phyloP scores from a whole-genome alignment of 768 basidiomycete species.

The Leccinum subtestaceum region DNA sequence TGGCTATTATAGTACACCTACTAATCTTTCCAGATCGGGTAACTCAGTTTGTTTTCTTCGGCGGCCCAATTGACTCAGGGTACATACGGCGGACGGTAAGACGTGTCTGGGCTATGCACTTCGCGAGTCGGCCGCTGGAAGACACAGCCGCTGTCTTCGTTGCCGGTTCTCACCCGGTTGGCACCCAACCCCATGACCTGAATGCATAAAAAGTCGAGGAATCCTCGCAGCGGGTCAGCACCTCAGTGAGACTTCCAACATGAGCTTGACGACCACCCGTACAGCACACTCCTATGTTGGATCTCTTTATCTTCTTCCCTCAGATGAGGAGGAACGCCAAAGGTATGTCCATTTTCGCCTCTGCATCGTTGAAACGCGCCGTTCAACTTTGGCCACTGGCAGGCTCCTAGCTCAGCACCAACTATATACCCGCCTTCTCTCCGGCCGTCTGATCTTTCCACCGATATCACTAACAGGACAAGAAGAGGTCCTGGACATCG shows the following conservation, averaged over 20 bases:
- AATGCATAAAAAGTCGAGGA: background rate
- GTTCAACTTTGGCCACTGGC: background rate
- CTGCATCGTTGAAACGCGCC: background rate
- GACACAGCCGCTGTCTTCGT: background rate
- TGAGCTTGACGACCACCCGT: slow-evolving; percentile 11
- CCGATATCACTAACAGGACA: slow-evolving; percentile 12
- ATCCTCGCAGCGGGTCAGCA: background rate
- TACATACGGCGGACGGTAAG: background rate
- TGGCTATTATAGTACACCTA: background rate
- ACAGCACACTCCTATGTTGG: slow-evolving; percentile 21
- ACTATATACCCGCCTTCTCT: slow-evolving; percentile 22
- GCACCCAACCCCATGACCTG: background rate
- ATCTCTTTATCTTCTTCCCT: slow-evolving; percentile 23
- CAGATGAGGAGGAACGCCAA: slow-evolving; percentile 25
- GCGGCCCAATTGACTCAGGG: no score
- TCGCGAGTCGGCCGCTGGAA: background rate
- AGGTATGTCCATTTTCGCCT: slow-evolving; percentile 9
- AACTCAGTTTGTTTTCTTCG: no score
- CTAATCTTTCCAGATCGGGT: background rate
- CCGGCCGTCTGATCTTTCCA: slow-evolving; percentile 21
- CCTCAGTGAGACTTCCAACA: background rate
- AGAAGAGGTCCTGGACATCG: slow-evolving; percentile 25
- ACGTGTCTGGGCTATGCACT: background rate
- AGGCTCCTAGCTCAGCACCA: slow-evolving; percentile 17
- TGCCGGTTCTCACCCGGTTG: background rate